Percentiles rank a stretch among this genome's conserved stretches.
phyloP scores from a whole-genome alignment of 495 filamentous ascomycete genomes.

The Lineolata rhizophorae region DNA sequence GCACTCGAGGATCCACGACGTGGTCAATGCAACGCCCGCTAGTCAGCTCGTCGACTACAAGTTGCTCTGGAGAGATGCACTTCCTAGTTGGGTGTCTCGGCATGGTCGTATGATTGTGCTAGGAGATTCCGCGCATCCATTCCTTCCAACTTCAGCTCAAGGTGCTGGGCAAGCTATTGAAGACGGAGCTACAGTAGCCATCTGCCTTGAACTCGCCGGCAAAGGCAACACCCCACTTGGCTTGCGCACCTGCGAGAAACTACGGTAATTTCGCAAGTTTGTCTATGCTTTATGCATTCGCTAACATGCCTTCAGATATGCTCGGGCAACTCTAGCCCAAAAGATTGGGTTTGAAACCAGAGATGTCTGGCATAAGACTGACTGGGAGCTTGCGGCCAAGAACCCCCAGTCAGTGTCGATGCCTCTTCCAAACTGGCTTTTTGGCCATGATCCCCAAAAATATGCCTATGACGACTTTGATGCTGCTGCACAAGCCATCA shows the following conservation, averaged over 20 bases:
- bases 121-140: constrained; percentile 53
- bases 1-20: constrained; percentile 36
- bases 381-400: constrained; percentile 30
- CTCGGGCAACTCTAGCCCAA: constrained; percentile 26
- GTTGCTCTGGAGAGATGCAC: constrained; percentile 45
- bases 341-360: constrained; percentile 34
- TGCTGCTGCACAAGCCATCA: no score
- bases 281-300: no score
- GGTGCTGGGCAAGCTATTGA: constrained; percentile 55
- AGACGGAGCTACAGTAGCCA: constrained; percentile 43
- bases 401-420: no score
- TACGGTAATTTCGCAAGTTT: no score
- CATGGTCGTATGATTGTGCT: constrained; percentile 36
- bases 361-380: constrained; percentile 38
- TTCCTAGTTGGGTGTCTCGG: constrained; percentile 40
- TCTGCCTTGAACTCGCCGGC: constrained; percentile 33
- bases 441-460: no score
- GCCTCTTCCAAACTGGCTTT: no score
- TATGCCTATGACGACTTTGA: no score
- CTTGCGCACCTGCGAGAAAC: constrained; percentile 26
- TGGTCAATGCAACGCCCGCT: constrained; percentile 35
- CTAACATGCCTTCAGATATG: no score
- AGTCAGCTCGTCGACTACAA: constrained; percentile 45
- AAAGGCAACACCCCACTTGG: constrained; percentile 26
- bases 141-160: constrained; percentile 49